Evolutionary conservation across 192 early-diverging fungal species (phyloP).

Genomic region (Backusella morwellensis): DNA sequence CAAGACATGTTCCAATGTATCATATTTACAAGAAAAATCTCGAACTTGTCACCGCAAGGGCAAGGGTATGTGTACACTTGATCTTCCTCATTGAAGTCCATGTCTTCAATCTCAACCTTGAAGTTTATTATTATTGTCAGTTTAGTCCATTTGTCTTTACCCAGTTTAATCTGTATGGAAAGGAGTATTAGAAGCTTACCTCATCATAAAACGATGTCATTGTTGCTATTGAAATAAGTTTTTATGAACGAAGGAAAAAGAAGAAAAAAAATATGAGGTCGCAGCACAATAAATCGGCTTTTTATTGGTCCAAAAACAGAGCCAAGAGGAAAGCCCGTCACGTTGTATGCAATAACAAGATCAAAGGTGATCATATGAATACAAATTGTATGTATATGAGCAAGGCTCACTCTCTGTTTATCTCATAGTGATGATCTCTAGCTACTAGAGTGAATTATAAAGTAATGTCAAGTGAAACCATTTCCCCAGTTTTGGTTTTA

Average conservation of each 20-base stretch:
- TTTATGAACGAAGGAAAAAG: slow-evolving; percentile 14
- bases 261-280: slow-evolving; percentile 29
- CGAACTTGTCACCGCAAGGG: slow-evolving; percentile 95
- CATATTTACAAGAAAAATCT: slow-evolving; percentile 69
- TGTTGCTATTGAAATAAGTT: neutral
- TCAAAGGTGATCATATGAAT: neutral
- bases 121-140: too few species aligned
- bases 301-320: neutral
- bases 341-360: neutral
- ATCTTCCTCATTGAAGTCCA: slow-evolving; percentile 87
- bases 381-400: neutral
- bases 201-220: slow-evolving; percentile 55
- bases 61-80: slow-evolving; percentile 89
- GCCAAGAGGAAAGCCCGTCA: neutral
- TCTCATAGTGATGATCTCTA: neutral
- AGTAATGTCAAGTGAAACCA: neutral
- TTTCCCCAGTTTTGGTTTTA: neutral
- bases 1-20: neutral
- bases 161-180: neutral
- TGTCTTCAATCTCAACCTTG: slow-evolving; percentile 67
- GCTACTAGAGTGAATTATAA: neutral
- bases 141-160: neutral
- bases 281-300: neutral
- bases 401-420: too few species aligned
- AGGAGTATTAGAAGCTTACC: neutral